phyloP scores from a whole-genome alignment of 768 basidiomycete genomes.

The Kwoniella newhampshirensis region DNA sequence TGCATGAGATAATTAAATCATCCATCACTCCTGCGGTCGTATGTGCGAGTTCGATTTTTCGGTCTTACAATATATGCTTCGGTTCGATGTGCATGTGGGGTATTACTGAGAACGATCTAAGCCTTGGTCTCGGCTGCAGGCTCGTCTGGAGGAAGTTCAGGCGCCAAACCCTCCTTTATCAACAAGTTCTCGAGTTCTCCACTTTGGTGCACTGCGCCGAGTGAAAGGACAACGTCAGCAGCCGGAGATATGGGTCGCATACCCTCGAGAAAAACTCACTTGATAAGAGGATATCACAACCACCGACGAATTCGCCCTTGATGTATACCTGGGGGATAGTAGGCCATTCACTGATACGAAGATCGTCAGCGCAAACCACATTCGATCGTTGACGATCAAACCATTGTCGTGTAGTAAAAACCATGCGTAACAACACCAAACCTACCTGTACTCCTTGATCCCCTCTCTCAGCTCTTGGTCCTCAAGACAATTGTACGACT shows the following conservation, averaged over 20 bases:
- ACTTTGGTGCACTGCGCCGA: conserved; percentile 82
- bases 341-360: conserved; percentile 78
- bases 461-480: conserved; percentile 77
- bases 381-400: neutral
- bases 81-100: neutral
- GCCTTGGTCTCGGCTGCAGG: conserved; percentile 20
- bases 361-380: neutral
- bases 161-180: conserved; percentile 68
- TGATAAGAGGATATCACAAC: conserved; percentile 88
- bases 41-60: no score
- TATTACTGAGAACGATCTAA: neutral
- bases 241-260: no score
- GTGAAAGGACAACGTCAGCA: neutral
- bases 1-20: conserved; percentile 1
- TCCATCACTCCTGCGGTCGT: no score
- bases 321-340: conserved; percentile 95
- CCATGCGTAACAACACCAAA: conserved; percentile 28
- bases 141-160: conserved; percentile 55
- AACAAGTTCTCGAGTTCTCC: conserved; percentile 86
- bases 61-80: neutral
- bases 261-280: conserved; percentile 61
- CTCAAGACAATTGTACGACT: conserved; percentile 85
- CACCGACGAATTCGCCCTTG: conserved; percentile 92
- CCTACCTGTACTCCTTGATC: conserved; percentile 97
- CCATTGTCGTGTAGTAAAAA: neutral